These are phyloP conservation scores for Pseudocercospora fuligena DNA, from an alignment of 2,329 filamentous ascomycete species.

Conservation along the genomic window DNA sequence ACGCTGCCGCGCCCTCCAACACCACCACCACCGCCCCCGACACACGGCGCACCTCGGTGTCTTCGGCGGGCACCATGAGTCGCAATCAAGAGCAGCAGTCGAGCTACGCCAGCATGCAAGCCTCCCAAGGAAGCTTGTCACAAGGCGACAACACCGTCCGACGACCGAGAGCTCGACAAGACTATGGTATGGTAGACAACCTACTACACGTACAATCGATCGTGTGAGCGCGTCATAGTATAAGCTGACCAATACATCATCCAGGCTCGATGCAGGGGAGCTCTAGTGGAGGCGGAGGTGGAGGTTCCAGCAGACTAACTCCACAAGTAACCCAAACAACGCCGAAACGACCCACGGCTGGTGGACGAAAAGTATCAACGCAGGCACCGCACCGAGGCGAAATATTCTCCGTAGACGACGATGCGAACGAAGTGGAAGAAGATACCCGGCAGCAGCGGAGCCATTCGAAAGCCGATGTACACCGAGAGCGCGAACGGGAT, in stretches of 20 bases:
- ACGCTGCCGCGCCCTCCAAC: slow-evolving; percentile 19
- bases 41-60: slow-evolving; percentile 32
- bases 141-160: slow-evolving; percentile 25
- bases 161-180: slow-evolving; percentile 33
- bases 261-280: slow-evolving; percentile 34
- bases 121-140: slow-evolving; percentile 35
- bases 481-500: slow-evolving; percentile 35
- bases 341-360: slow-evolving; percentile 73
- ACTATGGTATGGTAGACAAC: slow-evolving; percentile 34
- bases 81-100: slow-evolving; percentile 27
- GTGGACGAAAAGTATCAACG: slow-evolving; percentile 75
- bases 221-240: neutral
- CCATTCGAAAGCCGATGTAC: slow-evolving; percentile 27
- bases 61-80: slow-evolving; percentile 30
- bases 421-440: slow-evolving; percentile 76
- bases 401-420: slow-evolving; percentile 91
- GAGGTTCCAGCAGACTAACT: slow-evolving; percentile 24
- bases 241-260: slow-evolving; percentile 17
- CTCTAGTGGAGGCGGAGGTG: slow-evolving; percentile 23
- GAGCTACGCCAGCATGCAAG: slow-evolving; percentile 31
- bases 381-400: slow-evolving; percentile 78
- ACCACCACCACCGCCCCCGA: slow-evolving; percentile 24
- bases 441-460: slow-evolving; percentile 58
- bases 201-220: neutral
- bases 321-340: slow-evolving; percentile 28